These are phyloP conservation scores for Auricularia sp. DNA, from an alignment of 768 basidiomycete genomes.

Conservation along the genomic window DNA sequence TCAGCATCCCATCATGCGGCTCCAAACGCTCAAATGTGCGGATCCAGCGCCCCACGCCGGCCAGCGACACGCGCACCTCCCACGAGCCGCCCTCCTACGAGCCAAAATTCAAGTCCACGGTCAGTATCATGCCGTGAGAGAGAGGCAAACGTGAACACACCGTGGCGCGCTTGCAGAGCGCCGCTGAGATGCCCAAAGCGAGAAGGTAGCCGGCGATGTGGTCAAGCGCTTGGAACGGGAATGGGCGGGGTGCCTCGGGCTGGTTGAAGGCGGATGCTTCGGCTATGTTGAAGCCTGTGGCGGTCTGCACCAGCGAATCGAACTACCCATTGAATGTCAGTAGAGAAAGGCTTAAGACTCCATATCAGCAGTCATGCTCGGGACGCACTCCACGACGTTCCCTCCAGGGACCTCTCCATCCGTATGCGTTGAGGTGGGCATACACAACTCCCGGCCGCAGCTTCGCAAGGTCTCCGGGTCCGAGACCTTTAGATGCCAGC, in stretches of 20 bases:
- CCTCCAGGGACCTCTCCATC: conserved; percentile 49
- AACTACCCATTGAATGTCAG: conserved; percentile 30
- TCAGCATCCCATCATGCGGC: conserved; percentile 17
- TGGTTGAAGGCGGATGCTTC: conserved; percentile 41
- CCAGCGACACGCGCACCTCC: conserved; percentile 51
- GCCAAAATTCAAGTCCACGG: background rate
- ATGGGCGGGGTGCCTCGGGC: conserved; percentile 16
- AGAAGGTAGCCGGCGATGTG: conserved; percentile 51
- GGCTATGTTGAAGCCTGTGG: conserved; percentile 48
- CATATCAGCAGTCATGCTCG: too few relatives aligned
- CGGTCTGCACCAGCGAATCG: conserved; percentile 56
- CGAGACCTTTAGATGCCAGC: conserved; percentile 39
- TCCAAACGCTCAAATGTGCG: conserved; percentile 39
- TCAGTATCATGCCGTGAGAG: background rate
- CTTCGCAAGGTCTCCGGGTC: conserved; percentile 29
- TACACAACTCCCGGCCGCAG: conserved; percentile 39
- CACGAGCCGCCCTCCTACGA: conserved; percentile 50
- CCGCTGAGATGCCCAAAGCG: conserved; percentile 48
- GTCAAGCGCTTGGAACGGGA: conserved; percentile 53
- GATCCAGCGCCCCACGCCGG: conserved; percentile 46
- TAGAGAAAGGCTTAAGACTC: background rate
- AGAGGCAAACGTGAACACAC: conserved; percentile 20
- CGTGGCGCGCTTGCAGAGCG: conserved; percentile 41
- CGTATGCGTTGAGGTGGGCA: conserved; percentile 47
- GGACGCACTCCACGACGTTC: conserved; percentile 39